Evolutionary conservation across 139 green algal species (phyloP).

Genomic region (Closterium sp.): DNA sequence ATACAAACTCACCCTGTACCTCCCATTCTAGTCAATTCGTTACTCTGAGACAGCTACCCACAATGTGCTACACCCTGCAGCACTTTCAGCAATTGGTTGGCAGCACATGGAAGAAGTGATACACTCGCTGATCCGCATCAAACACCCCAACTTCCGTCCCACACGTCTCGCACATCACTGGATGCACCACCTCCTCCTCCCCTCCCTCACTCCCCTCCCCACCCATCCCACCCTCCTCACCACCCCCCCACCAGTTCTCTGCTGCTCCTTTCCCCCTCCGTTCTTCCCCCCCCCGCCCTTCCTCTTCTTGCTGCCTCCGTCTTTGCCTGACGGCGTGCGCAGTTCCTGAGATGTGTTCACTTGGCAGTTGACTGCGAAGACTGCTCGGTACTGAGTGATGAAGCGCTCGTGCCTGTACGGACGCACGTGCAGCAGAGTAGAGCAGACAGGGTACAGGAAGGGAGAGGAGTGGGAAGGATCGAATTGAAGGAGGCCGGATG

Average conservation of each 20-base stretch:
- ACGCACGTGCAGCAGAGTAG: not conserved
- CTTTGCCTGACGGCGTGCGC: not conserved
- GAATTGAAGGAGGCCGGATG: no score
- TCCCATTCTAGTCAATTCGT: no score
- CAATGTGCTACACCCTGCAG: no score
- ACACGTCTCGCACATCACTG: not conserved
- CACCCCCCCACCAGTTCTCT: not conserved
- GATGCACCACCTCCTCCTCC: not conserved
- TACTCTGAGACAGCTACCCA: no score
- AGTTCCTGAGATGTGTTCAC: not conserved
- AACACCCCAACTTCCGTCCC: not conserved
- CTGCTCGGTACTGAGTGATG: not conserved
- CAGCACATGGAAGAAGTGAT: not conserved
- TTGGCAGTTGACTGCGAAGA: not conserved
- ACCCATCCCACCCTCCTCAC: not conserved
- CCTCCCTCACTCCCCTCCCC: not conserved
- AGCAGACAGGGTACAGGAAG: no score
- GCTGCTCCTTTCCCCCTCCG: not conserved
- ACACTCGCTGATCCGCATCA: not conserved
- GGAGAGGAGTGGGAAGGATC: no score
- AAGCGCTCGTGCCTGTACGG: not conserved
- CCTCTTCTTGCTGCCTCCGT: not conserved
- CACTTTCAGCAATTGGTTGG: not conserved
- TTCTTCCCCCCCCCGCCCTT: not conserved
- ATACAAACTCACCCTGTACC: no score